These are phyloP conservation scores for Meredithiella fracta DNA, from an alignment of 2,329 filamentous ascomycete species.

Conservation along the genomic window DNA sequence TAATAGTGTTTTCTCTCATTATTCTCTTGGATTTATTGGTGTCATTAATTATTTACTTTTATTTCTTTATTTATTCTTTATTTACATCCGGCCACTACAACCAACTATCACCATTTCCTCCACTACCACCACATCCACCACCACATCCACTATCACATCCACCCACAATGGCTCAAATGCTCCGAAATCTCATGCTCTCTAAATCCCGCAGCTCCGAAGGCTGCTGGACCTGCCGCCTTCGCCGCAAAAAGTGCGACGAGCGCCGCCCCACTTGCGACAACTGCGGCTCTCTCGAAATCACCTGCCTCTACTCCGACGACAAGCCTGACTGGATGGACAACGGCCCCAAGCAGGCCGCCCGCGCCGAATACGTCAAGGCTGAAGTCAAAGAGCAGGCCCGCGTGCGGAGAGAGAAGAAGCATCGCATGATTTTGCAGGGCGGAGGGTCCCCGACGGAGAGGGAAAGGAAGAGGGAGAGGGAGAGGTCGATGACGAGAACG, in stretches of 20 bases:
- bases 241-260: slow-evolving; percentile 46
- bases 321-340: slow-evolving; percentile 45
- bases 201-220: slow-evolving; percentile 20
- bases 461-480: slow-evolving; percentile 1
- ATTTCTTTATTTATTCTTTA: too few relatives aligned
- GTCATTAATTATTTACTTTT: too few relatives aligned
- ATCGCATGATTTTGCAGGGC: slow-evolving; percentile 17
- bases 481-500: too few relatives aligned
- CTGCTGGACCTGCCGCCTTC: slow-evolving; percentile 45
- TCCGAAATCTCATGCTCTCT: slow-evolving; percentile 12
- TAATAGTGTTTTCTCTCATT: too few relatives aligned
- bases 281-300: slow-evolving; percentile 38
- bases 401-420: slow-evolving; percentile 33
- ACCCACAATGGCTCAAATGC: slow-evolving; percentile 7
- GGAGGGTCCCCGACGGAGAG: background rate
- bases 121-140: background rate
- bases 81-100: too few relatives aligned
- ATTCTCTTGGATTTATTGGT: too few relatives aligned
- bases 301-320: slow-evolving; percentile 34
- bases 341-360: slow-evolving; percentile 31
- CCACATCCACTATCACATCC: background rate
- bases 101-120: background rate
- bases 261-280: slow-evolving; percentile 32
- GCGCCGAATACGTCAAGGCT: slow-evolving; percentile 36
- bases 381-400: slow-evolving; percentile 39